Conservation (phyloP, 768 basidiomycete species). For the Coprinellus aureogranulatus region DNA sequence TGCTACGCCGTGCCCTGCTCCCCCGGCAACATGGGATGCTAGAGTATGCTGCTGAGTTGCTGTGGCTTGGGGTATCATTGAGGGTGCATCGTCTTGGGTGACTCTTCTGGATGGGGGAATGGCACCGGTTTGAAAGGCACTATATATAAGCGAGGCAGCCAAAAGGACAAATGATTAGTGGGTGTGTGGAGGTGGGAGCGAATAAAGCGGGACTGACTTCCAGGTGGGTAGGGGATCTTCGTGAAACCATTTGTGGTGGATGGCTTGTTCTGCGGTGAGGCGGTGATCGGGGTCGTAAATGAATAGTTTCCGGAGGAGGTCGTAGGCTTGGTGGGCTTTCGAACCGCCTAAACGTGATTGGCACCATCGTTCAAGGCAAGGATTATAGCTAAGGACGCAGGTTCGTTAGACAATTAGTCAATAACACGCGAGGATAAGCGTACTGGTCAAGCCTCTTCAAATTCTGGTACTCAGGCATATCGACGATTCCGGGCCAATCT, state of each 20-base stretch:
- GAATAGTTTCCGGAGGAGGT: conserved; percentile 84
- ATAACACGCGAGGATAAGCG: conserved; percentile 21
- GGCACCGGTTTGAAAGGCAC: conserved; percentile 69
- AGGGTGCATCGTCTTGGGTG: conserved; percentile 88
- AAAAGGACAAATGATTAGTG: too few relatives aligned
- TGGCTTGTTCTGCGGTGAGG: conserved; percentile 76
- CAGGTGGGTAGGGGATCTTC: conserved; percentile 84
- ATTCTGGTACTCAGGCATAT: conserved; percentile 87
- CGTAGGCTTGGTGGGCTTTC: conserved; percentile 50
- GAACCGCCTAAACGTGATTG: conserved; percentile 56
- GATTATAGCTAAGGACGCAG: conserved; percentile 30
- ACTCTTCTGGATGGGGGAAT: conserved; percentile 84
- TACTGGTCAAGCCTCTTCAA: conserved; percentile 78
- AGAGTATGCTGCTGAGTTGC: conserved; percentile 30
- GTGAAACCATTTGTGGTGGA: conserved; percentile 87
- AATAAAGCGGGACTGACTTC: conserved; percentile 80
- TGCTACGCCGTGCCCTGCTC: conserved; percentile 35
- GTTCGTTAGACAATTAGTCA: background rate
- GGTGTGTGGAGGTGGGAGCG: too few relatives aligned
- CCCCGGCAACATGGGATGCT: conserved; percentile 26
- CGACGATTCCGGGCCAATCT: conserved; percentile 81
- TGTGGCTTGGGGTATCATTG: conserved; percentile 70
- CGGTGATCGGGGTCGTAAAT: conserved; percentile 87
- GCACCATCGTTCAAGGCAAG: conserved; percentile 78
- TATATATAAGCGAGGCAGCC: conserved; percentile 24